Conservation (phyloP, 2,329 filamentous ascomycete genomes). For the Dactylellina sp. region DNA sequence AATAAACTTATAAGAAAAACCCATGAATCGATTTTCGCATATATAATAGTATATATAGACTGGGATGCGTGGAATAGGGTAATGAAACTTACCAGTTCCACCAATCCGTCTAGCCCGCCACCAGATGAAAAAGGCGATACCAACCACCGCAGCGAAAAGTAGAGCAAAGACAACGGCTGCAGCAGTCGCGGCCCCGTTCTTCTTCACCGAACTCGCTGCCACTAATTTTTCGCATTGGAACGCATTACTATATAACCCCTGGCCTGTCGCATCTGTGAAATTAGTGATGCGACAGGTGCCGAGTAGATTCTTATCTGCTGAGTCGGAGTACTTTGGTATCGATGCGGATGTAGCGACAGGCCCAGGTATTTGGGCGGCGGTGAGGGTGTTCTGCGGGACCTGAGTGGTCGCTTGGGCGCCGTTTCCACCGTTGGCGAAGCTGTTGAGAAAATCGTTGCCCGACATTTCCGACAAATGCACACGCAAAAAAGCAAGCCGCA, state of each 20-base stretch:
- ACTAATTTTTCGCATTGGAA: constrained; percentile 35
- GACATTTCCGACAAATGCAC: constrained; percentile 3
- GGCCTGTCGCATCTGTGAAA: background rate
- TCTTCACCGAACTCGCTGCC: constrained; percentile 26
- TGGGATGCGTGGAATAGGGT: too few relatives aligned
- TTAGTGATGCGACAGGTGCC: constrained; percentile 34
- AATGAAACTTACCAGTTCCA: constrained; percentile 9
- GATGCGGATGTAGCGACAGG: background rate
- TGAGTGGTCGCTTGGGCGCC: background rate
- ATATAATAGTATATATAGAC: too few relatives aligned
- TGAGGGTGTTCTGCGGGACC: background rate
- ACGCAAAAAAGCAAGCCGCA: too few relatives aligned
- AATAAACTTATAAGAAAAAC: too few relatives aligned
- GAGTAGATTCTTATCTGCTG: constrained; percentile 21
- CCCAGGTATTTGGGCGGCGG: background rate
- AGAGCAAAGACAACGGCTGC: constrained; percentile 36
- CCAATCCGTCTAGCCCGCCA: constrained; percentile 22
- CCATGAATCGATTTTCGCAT: too few relatives aligned
- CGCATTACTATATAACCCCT: constrained; percentile 12
- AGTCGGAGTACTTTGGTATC: constrained; percentile 13
- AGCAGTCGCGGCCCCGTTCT: constrained; percentile 24
- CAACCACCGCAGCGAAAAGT: constrained; percentile 25
- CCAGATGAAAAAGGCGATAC: constrained; percentile 24
- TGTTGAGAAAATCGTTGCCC: background rate
- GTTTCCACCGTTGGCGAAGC: background rate